Percentiles rank a stretch among this genome's conserved stretches.
phyloP scores from a whole-genome alignment of 2,329 filamentous ascomycete species.

The Coleophoma cylindrospora region DNA sequence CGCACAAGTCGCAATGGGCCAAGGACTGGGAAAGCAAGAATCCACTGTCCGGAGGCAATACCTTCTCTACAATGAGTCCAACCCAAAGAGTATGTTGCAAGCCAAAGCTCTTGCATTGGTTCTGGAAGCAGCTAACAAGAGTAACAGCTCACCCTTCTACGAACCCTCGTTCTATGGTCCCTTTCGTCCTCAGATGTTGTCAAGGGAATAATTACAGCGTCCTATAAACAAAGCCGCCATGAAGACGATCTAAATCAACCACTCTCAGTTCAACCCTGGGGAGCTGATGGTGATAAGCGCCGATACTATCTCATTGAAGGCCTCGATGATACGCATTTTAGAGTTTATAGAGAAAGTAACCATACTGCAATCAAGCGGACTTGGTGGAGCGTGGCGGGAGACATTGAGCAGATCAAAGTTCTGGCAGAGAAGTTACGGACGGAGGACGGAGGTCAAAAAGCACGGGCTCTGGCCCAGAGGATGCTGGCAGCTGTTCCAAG shows the following conservation, averaged over 20 bases:
- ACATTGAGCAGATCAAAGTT: conserved; percentile 76
- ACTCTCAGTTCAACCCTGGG: conserved; percentile 86
- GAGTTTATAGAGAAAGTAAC: conserved; percentile 91
- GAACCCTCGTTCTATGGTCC: conserved; percentile 81
- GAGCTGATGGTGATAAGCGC: conserved; percentile 81
- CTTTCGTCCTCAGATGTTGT: conserved; percentile 83
- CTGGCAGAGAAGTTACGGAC: conserved; percentile 72
- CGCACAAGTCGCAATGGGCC: conserved; percentile 86
- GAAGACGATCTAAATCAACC: conserved; percentile 77
- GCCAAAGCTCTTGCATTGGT: neutral
- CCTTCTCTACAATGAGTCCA: conserved; percentile 78
- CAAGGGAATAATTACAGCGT: conserved; percentile 75
- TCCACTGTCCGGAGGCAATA: conserved; percentile 73
- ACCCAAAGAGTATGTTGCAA: conserved; percentile 64
- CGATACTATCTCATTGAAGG: conserved; percentile 94
- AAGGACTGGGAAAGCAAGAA: conserved; percentile 76
- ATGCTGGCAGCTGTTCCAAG: conserved; percentile 77
- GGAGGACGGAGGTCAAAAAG: conserved; percentile 75
- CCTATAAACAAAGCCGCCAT: conserved; percentile 83
- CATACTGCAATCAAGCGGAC: conserved; percentile 68
- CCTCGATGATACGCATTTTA: conserved; percentile 87
- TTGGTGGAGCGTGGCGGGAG: conserved; percentile 91
- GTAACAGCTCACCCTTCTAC: conserved; percentile 71
- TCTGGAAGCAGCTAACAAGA: conserved; percentile 4
- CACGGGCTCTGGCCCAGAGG: conserved; percentile 70